Conservation (phyloP, 805 yeast genomes). For the Spathaspora sp. region DNA sequence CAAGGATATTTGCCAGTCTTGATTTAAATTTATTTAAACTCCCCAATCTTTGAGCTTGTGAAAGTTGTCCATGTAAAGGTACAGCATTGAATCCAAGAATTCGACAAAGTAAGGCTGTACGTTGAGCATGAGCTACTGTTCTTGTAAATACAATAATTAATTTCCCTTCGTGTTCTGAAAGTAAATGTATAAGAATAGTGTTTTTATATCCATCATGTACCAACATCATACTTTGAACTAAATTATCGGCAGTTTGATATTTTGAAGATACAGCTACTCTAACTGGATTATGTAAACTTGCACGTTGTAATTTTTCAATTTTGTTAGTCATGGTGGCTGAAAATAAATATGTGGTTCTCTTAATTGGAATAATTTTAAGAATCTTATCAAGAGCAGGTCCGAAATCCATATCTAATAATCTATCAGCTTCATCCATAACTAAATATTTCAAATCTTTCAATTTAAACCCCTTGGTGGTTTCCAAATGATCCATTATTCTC, state of each 20-base stretch:
- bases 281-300: conserved; percentile 84
- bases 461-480: conserved; percentile 86
- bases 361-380: conserved; percentile 75
- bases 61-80: conserved; percentile 89
- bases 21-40: conserved; percentile 76
- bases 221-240: conserved; percentile 83
- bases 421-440: conserved; percentile 96
- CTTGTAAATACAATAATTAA: conserved; percentile 86
- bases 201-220: conserved; percentile 92
- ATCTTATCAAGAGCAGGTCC: conserved; percentile 92
- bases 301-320: conserved; percentile 91
- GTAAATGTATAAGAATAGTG: conserved; percentile 75
- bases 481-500: conserved; percentile 88
- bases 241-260: conserved; percentile 91
- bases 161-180: conserved; percentile 83
- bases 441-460: conserved; percentile 73
- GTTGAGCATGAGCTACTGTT: conserved; percentile 92
- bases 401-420: conserved; percentile 92
- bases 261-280: conserved; percentile 85
- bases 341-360: conserved; percentile 80
- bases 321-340: conserved; percentile 98
- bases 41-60: conserved; percentile 82
- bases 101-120: conserved; percentile 78
- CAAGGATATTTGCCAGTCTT: conserved; percentile 63
- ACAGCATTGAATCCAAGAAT: conserved; percentile 83